Base-by-base conservation (phyloP, 257 asterid genomes). In the Lycium barbarum region DNA sequence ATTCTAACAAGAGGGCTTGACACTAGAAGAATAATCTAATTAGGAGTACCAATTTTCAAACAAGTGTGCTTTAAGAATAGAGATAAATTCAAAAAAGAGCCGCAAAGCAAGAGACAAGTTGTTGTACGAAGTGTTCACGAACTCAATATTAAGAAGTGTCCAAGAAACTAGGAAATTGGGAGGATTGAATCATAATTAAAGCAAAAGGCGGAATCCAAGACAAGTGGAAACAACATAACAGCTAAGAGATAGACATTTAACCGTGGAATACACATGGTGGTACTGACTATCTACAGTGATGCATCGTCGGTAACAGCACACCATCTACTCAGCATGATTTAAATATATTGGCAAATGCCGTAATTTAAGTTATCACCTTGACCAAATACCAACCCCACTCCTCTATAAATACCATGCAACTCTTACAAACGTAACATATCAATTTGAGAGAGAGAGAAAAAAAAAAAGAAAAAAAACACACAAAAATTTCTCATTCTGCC, bases 321-420 rank as follows among this genome's bases (percentile, higher is more conserved):
- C 45, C 82, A 76, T 76, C 82, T 76, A 76, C 82, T 76, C 82
- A 76, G 82, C 82, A 76, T 76, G 82, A 53, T 53, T 51, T 22
- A 14, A 76, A 26, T 22, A 53, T 51, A 51, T 40, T 38, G 2
- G 20, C 2, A 70, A 70, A 36, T 15, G 3, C 63, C 82, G 63
- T 51, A 7, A 6, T 51, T 76, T 76, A 53, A 76, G 82, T 76
- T 51, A 26, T 26, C 82, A 53, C 26, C 51, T 14, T 4, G 10
- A 76, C 82, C 20, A 26, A 7, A 76, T 13, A 26, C 17, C 82
- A 53, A 26, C 0, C 14, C 17, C 53, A 3, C 2, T 3, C 49
- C 22, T 76, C 63, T 76, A 76, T 76, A 76, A 76, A 76, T 76
- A 76, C 47, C 65, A 76, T 76, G 7, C 82, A 76, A 51, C 10